Base-by-base conservation (phyloP, 2,329 filamentous ascomycete genomes). In the Talaromyces sp. region DNA sequence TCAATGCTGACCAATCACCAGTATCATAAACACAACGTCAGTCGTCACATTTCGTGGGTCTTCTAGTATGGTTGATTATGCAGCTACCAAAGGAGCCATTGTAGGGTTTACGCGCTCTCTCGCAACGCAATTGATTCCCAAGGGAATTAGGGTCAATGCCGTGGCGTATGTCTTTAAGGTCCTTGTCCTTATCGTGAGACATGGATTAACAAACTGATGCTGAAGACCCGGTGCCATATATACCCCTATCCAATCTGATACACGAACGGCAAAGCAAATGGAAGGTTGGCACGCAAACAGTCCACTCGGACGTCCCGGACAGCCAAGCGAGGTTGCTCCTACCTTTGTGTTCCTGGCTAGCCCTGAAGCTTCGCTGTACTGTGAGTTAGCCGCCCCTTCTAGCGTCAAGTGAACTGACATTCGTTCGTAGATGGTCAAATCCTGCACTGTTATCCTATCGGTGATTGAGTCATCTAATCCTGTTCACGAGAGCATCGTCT, bases 71-170 rank as follows among this genome's bases (percentile, higher is more conserved):
- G 68, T 86, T 1, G 84, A 86, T 69, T 86, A 86, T 66, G 76
- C 81, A 2, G 74, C 83, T 9, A 86, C 83, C 5, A 87, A 87
- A 68, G 84, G 83, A 6, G 83, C 84, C 25, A 84, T 87, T 62
- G 77, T 80, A 2, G 80, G 80, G 0, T 86, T 86, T 66, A 86
- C 84, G 0, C 75, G 80, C 12, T 76, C 82, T 5, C 72, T 86
- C 40, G 78, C 83, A 0, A 77, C 82, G 64, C 80, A 86, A 61
- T 72, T 86, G 3, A 75, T 81, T n/a, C 75, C 80, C 1, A 83
- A 82, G 67, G 85, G 84, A 1, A 86, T 87, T 61, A 76, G 83
- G 1, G 83, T 86, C 46, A 86, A 80, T 68, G 73, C 71, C 59
- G 75, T 79, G 25, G 75, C 75, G 75, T 77, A 67, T 67, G 75